phyloP scores from a whole-genome alignment of 805 yeast genomes.

The Metschnikowia reukaufii region DNA sequence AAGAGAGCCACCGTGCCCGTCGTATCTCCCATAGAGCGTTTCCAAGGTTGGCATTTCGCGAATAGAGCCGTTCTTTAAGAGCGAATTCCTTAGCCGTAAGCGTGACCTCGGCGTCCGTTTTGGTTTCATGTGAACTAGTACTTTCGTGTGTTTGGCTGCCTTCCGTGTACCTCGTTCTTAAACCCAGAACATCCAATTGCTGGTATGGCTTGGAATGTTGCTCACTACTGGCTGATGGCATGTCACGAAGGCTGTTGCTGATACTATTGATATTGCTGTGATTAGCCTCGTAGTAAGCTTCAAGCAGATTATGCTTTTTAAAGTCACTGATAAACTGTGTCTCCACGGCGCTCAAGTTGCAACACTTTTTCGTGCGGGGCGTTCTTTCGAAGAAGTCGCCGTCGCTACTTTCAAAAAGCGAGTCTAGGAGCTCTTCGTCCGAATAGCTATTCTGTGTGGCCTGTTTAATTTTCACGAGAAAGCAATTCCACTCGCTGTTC shows the following conservation, averaged over 20 bases:
- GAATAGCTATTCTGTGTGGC: constrained; percentile 51
- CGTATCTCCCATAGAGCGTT: constrained; percentile 67
- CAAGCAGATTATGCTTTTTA: constrained; percentile 32
- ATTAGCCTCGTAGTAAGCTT: constrained; percentile 15
- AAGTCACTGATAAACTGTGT: constrained; percentile 34
- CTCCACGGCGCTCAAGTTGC: constrained; percentile 25
- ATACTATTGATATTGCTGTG: too few relatives aligned
- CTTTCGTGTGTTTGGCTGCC: too few relatives aligned
- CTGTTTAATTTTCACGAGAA: constrained; percentile 33
- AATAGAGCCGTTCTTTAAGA: neutral
- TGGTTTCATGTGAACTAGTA: too few relatives aligned
- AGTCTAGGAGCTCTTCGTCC: constrained; percentile 50
- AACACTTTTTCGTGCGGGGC: constrained; percentile 20
- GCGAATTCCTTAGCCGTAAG: constrained; percentile 2
- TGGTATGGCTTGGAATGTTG: neutral
- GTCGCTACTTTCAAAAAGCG: constrained; percentile 47
- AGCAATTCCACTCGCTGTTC: constrained; percentile 39
- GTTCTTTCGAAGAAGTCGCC: constrained; percentile 31
- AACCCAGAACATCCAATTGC: constrained; percentile 6
- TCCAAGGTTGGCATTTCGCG: constrained; percentile 40
- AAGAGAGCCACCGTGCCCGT: constrained; percentile 63
- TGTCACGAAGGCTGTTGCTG: neutral
- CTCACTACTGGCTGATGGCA: neutral
- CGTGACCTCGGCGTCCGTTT: neutral
- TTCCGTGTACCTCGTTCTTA: neutral